Conservation (phyloP, 345 rosid species). For the Corchorus olitorius region DNA sequence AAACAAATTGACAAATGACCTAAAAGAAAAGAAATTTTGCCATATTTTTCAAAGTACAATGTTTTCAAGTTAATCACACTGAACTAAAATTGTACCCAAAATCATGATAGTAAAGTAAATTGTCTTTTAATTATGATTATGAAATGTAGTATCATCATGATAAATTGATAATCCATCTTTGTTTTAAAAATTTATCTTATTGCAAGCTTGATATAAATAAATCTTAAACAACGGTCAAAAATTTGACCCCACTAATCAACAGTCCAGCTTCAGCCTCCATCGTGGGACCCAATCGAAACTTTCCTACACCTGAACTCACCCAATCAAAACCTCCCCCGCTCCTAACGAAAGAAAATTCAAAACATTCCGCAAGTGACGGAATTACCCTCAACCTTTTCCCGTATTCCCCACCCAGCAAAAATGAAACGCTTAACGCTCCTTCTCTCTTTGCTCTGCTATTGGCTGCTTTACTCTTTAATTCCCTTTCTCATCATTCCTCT, state of each 20-base stretch:
- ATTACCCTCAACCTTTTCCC: slow-evolving; percentile 30
- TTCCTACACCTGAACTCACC: background rate
- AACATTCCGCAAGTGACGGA: background rate
- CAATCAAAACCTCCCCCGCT: slow-evolving; percentile 16
- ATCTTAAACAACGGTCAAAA: background rate
- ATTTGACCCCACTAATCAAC: background rate
- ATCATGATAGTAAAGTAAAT: background rate
- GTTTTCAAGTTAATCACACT: too few species aligned
- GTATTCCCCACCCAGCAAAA: slow-evolving; percentile 24
- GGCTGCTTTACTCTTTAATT: slow-evolving; percentile 3
- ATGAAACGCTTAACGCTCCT: slow-evolving; percentile 9
- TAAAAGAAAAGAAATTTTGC: background rate
- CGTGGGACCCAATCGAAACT: background rate
- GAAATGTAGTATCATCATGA: too few species aligned
- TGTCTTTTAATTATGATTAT: background rate
- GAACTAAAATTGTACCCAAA: background rate
- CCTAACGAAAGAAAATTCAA: background rate
- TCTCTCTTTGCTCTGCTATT: background rate
- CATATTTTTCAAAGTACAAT: background rate
- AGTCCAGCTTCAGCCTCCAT: background rate
- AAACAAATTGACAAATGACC: background rate
- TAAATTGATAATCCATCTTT: too few species aligned
- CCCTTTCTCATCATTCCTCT: slow-evolving; percentile 18
- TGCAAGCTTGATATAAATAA: background rate
- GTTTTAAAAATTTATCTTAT: background rate